Percentiles rank a stretch among this genome's conserved stretches.
phyloP scores from a whole-genome alignment of 2,329 filamentous ascomycete species.

The Fusarium beomiforme region DNA sequence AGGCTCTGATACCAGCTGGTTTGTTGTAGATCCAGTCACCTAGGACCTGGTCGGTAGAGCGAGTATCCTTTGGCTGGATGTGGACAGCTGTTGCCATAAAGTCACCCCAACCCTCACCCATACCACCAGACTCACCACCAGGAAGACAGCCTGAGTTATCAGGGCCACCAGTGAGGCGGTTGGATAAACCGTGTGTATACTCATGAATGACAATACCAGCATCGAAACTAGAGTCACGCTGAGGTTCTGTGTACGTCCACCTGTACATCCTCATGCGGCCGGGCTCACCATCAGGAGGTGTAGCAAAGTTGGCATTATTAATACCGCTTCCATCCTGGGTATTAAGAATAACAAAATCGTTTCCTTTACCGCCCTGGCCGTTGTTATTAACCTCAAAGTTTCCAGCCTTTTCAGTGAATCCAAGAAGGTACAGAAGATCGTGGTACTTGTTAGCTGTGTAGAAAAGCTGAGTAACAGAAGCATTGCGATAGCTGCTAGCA shows the following conservation, averaged over 20 bases:
- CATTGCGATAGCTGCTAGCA: slow-evolving; percentile 59
- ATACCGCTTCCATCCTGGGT: slow-evolving; percentile 63
- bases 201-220: slow-evolving; percentile 69
- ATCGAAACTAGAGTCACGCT: slow-evolving; percentile 66
- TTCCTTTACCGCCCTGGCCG: slow-evolving; percentile 59
- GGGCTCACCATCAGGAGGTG: slow-evolving; percentile 60
- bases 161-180: slow-evolving; percentile 67
- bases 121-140: slow-evolving; percentile 60
- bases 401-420: slow-evolving; percentile 66
- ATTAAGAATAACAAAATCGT: slow-evolving; percentile 65
- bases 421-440: slow-evolving; percentile 66
- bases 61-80: slow-evolving; percentile 57
- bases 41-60: slow-evolving; percentile 57
- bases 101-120: slow-evolving; percentile 69
- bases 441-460: slow-evolving; percentile 70
- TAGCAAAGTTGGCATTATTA: slow-evolving; percentile 68
- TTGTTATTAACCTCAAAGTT: slow-evolving; percentile 70
- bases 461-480: slow-evolving; percentile 68
- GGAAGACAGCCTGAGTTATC: slow-evolving; percentile 60
- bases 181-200: slow-evolving; percentile 65
- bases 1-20: slow-evolving; percentile 57
- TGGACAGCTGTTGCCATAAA: slow-evolving; percentile 64
- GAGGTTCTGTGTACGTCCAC: slow-evolving; percentile 59
- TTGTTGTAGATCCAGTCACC: slow-evolving; percentile 60
- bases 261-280: slow-evolving; percentile 70